These are phyloP conservation scores for Venturia aucupariae DNA, from an alignment of 2,329 filamentous ascomycete species.

Conservation along the genomic window DNA sequence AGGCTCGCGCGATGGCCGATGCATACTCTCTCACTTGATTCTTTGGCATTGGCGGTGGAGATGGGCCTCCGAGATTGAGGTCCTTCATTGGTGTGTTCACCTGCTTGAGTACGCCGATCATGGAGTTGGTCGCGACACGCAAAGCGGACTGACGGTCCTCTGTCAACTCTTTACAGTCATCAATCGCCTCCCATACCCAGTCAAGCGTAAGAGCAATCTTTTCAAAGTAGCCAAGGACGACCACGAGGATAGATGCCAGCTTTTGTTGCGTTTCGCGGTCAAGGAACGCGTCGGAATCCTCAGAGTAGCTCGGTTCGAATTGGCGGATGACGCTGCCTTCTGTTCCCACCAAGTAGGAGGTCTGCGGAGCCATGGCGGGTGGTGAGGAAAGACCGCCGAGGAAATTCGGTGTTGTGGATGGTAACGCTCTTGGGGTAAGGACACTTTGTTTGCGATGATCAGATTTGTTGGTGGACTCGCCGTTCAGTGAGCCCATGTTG, in stretches of 20 bases:
- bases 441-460: slow-evolving; percentile 46
- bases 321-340: slow-evolving; percentile 7
- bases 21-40: background rate
- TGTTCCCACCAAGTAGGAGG: slow-evolving; percentile 5
- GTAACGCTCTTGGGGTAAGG: slow-evolving; percentile 43
- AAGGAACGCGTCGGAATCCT: slow-evolving; percentile 11
- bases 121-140: background rate
- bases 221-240: background rate
- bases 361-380: background rate
- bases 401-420: slow-evolving; percentile 34
- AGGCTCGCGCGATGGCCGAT: background rate
- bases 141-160: background rate
- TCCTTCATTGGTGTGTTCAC: background rate
- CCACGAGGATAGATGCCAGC: background rate
- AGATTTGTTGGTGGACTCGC: slow-evolving; percentile 33
- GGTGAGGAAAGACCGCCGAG: background rate
- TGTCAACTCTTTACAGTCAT: background rate
- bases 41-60: background rate
- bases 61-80: background rate
- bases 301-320: slow-evolving; percentile 1
- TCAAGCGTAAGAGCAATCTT: background rate
- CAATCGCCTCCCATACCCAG: background rate
- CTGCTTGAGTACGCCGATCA: background rate
- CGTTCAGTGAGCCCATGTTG: slow-evolving; percentile 3
- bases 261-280: background rate